A percentile compares a stretch with the other conserved stretches of the same genome.
These are phyloP conservation scores for Roridomyces roridus DNA, from an alignment of 768 basidiomycete species.

Conservation along the genomic window DNA sequence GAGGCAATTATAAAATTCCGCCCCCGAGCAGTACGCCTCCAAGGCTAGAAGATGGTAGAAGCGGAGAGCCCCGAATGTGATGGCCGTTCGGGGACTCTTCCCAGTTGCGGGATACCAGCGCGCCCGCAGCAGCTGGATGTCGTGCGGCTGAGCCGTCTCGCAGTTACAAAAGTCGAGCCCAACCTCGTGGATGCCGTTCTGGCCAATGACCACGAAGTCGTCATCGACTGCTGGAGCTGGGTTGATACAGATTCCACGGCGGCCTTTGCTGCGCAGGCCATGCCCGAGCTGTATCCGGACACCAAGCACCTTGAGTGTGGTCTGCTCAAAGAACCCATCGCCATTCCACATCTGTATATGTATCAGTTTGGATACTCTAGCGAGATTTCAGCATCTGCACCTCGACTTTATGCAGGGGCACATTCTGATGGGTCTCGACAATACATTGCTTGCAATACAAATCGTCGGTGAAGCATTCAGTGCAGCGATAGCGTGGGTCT, in stretches of 20 bases:
- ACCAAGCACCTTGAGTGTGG: slow-evolving; percentile 21
- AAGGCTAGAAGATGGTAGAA: not conserved
- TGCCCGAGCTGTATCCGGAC: slow-evolving; percentile 25
- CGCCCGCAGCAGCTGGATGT: slow-evolving; percentile 10
- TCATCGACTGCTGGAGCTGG: not conserved
- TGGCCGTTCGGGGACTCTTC: not conserved
- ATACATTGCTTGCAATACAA: slow-evolving; percentile 21
- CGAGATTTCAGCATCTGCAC: slow-evolving; percentile 4
- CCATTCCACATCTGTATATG: slow-evolving; percentile 13
- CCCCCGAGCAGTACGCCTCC: not conserved
- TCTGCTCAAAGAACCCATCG: slow-evolving; percentile 11
- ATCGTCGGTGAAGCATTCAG: slow-evolving; percentile 16
- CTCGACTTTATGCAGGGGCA: slow-evolving; percentile 23
- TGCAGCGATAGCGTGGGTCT: slow-evolving; percentile 15
- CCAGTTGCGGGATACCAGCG: slow-evolving; percentile 7
- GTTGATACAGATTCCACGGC: not conserved
- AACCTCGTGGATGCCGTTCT: slow-evolving; percentile 14
- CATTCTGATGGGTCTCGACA: slow-evolving; percentile 8
- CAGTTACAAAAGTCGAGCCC: slow-evolving; percentile 22
- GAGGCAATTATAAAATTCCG: not conserved
- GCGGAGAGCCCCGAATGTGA: not conserved
- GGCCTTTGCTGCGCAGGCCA: not conserved
- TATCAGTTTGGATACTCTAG: not conserved
- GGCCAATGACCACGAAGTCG: slow-evolving; percentile 15
- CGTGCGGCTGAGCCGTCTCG: not conserved